Conservation (phyloP, 108 stramenopile genomes). For the Skeletonema grethae region DNA sequence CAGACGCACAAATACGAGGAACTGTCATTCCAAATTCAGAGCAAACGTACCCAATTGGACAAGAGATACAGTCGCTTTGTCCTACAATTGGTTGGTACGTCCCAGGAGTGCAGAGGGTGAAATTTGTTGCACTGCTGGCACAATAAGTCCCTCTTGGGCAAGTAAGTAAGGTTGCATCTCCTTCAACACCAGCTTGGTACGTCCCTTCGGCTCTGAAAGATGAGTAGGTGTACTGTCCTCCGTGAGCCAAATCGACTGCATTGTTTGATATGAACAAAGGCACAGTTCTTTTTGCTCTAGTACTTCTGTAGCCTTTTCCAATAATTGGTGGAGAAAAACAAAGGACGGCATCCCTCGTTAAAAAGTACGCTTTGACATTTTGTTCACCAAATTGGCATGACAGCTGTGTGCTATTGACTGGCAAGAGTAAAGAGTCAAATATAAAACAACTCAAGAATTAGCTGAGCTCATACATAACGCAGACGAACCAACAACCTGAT, state of each 20-base stretch:
- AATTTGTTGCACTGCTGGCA: slow-evolving; percentile 29
- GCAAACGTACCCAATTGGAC: slow-evolving; percentile 82
- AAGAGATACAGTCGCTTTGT: slow-evolving; percentile 53
- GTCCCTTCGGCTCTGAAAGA: slow-evolving; percentile 12
- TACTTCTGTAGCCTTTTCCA: slow-evolving; percentile 20
- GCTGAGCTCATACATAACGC: background rate
- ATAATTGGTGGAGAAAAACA: slow-evolving; percentile 41
- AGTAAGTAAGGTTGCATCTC: slow-evolving; percentile 46
- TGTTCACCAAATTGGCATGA: slow-evolving; percentile 40
- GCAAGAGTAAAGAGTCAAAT: background rate
- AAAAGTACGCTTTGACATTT: slow-evolving; percentile 34
- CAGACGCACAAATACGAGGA: slow-evolving; percentile 73
- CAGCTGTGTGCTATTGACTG: slow-evolving; percentile 38
- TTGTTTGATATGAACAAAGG: slow-evolving; percentile 39
- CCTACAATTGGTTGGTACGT: slow-evolving; percentile 70
- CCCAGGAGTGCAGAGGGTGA: slow-evolving; percentile 80
- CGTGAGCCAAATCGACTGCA: slow-evolving; percentile 29
- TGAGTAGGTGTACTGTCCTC: slow-evolving; percentile 18
- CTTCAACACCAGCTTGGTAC: slow-evolving; percentile 54
- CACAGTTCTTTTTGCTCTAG: slow-evolving; percentile 9
- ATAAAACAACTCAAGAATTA: background rate
- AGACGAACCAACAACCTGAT: slow-evolving; percentile 45
- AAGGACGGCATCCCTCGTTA: slow-evolving; percentile 38
- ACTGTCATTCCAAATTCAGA: slow-evolving; percentile 66
- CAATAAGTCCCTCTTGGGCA: slow-evolving; percentile 57